phyloP scores from a whole-genome alignment of 768 basidiomycete species.

The Crepidotus variabilis region DNA sequence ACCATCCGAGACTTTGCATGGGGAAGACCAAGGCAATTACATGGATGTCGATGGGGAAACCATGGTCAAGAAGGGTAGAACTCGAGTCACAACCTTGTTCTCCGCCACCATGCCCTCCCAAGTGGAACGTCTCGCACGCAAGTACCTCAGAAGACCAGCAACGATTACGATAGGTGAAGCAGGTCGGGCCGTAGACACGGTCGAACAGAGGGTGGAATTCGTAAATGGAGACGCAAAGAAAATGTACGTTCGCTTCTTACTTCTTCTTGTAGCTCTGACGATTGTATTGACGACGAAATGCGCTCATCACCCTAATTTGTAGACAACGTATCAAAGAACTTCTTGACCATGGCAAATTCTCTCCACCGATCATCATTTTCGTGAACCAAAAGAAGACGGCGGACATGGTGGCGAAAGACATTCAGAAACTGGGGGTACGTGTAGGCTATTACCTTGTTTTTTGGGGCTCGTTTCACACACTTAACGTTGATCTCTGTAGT shows the following conservation, averaged over 20 bases:
- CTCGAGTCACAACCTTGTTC: constrained; percentile 93
- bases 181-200: constrained; percentile 96
- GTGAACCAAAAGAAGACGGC: constrained; percentile 99
- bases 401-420: constrained; percentile 95
- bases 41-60: constrained; percentile 79
- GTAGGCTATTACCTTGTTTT: constrained; percentile 6
- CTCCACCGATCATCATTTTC: constrained; percentile 95
- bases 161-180: constrained; percentile 98
- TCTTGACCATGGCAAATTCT: constrained; percentile 78
- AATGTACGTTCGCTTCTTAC: constrained; percentile 52
- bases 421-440: constrained; percentile 83
- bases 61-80: constrained; percentile 69
- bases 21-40: constrained; percentile 70
- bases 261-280: not conserved
- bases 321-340: constrained; percentile 89
- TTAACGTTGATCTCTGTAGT: constrained; percentile 40
- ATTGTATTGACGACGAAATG: constrained; percentile 10
- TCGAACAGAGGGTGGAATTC: constrained; percentile 95
- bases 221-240: constrained; percentile 93
- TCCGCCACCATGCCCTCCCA: constrained; percentile 99
- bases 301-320: constrained; percentile 2
- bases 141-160: constrained; percentile 90
- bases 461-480: constrained; percentile 1
- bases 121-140: constrained; percentile 91
- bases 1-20: constrained; percentile 83